Base-by-base conservation (phyloP, 1,284 basidiomycete genomes). In the Afroboletus lepidellus region DNA sequence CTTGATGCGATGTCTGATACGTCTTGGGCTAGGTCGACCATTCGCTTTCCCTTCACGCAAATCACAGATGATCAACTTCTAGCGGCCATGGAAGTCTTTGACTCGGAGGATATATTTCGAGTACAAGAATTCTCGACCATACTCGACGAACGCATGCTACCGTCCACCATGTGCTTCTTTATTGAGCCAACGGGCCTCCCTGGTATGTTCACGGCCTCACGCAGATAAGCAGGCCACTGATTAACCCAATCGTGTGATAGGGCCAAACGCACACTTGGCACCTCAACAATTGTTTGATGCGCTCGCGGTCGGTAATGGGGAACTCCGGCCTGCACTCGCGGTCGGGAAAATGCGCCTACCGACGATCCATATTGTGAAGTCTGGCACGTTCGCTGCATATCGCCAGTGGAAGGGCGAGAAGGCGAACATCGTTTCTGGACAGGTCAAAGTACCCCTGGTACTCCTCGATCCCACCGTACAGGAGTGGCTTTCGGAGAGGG, bases 111-210 rank as follows among this genome's bases (percentile, higher is more conserved):
- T 24, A 3, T 7, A 5, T 2, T 57, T 13, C 47, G 7, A 11
- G 57, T 56, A 1, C 48, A 50, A 1, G 56, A 64, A 23, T 62
- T 67, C 8, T 54, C 57, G 18, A 34, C 54, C 1, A 24, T 55
- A 18, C 2, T 60, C 1, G 60, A 67, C 15, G 34, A 54, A 8
- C 56, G 61, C 3, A 9, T 20, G 3, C 27, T 32, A 8, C 32
- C 45, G 8, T 5, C 47, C 1, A 41, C 60, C 0, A 25, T 64
- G 8, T 56, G 63, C 12, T 64, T 52, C 46, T 42, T 66, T 15
- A 7, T 66, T n/a, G 63, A 65, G n/a, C 46, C 45, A 1, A 21
- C 33, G 1, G 51, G 38, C 12, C 33, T 46, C 5, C 45, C 33
- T 1, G 60, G 60, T 60, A 16, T 9, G 55, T 52, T 2, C 1